Evolutionary conservation across 805 yeast species (phyloP), one percentile per base, ranked within the genome.

Genomic region (Yamadazyma olivae): DNA sequence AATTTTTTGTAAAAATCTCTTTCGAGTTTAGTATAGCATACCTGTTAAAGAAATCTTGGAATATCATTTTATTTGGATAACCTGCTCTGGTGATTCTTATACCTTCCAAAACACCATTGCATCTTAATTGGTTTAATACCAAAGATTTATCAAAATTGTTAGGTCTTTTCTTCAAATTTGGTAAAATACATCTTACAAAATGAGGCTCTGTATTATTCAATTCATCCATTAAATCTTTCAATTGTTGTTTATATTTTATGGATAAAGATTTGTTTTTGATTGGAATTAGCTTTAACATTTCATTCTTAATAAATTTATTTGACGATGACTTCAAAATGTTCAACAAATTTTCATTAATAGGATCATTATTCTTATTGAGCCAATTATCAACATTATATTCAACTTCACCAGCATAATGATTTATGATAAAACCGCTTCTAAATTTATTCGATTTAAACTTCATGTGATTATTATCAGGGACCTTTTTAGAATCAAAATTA

Each of bases 81-180:
- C 99, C 99, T 6, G 96, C 88, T 45, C 99, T 75, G 0, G 98
- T 96, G 41, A 93, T 93, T 59, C 99, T 75, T 20, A 93, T 93
- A 43, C 99, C 99, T 68, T 93, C 99, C 34, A 93, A 64, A 12
- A 93, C 99, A 74, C 99, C 99, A 54, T 93, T 93, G 54, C 98
- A 93, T 44, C 96, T 72, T 43, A 93, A 69, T 61, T 93, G 99
- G 35, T 85, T 91, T 30, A 93, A 65, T 6, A 93, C 95, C 17
- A 93, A 64, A 20, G 62, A 64, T 48, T 83, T 87, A 49, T 87
- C 88, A 50, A 93, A 84, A 25, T 69, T 64, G 28, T 75, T 76
- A 0, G 96, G 79, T 33, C 70, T 70, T 54, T 91, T 90, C 30
- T 74, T 67, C 41, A 77, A 76, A 54, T 93, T 93, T 6, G 99